Evolutionary conservation across 352 stramenopile genomes (phyloP).

Genomic region (Pythium guiyangense): DNA sequence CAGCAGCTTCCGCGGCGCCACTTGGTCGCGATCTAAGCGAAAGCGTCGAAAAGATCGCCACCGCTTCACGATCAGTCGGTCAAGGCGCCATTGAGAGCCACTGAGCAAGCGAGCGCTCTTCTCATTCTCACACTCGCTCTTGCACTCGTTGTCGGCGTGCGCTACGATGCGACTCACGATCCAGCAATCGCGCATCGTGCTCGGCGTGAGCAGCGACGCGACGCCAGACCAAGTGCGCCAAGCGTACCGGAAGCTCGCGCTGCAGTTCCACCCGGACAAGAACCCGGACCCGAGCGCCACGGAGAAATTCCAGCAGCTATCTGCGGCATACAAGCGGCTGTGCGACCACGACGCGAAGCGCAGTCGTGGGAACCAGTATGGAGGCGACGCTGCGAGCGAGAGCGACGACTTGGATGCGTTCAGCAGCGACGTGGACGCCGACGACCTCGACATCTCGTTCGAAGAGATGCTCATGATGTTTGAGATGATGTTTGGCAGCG

Average conservation of each 20-base stretch:
- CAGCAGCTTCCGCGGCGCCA: too few relatives aligned
- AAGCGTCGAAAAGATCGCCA: too few relatives aligned
- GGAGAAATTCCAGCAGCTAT: constrained; percentile 65
- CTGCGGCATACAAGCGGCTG: constrained; percentile 63
- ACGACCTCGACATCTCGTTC: constrained; percentile 41
- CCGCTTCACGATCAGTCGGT: neutral
- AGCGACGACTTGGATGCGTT: constrained; percentile 26
- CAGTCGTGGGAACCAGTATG: constrained; percentile 12
- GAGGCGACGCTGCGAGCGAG: neutral
- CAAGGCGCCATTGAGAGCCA: too few relatives aligned
- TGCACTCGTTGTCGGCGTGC: too few relatives aligned
- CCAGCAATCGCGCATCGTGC: constrained; percentile 33
- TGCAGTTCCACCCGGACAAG: constrained; percentile 74
- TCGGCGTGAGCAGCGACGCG: constrained; percentile 38
- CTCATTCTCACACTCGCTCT: too few relatives aligned
- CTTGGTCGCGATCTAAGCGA: too few relatives aligned
- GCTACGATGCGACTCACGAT: constrained; percentile 27
- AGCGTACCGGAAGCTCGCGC: constrained; percentile 55
- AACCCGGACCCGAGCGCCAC: constrained; percentile 57
- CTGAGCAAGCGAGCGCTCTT: too few relatives aligned
- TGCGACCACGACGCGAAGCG: constrained; percentile 36
- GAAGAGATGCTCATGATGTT: constrained; percentile 80
- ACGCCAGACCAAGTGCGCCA: constrained; percentile 43
- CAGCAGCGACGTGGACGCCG: constrained; percentile 16
- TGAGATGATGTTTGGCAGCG: constrained; percentile 55